Evolutionary conservation across 2,329 filamentous ascomycete genomes (phyloP), one percentile per base, ranked within the genome.

Genomic region (Aspergillus piperis): DNA sequence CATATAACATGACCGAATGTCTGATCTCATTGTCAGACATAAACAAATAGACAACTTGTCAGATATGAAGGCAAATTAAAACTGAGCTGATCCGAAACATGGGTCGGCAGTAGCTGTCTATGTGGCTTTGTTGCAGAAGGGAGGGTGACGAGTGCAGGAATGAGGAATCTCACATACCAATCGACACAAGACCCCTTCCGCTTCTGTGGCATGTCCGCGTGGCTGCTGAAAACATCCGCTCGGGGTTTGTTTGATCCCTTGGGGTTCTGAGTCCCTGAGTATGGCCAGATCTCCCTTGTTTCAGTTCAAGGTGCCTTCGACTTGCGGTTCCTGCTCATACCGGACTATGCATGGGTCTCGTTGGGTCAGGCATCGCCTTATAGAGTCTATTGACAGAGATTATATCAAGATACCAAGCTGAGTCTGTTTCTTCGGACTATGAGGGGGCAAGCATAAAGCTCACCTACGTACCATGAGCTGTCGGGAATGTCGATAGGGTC

Each of bases 121-220:
- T 17, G 27, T 27, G 10, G 25, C 23, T 17, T 30, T 10, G 11
- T 25, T 5, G 23, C 44, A 50, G 32, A 17, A 19, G 15, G 30
- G 27, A 25, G 47, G 47, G 25, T 50, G 47, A 50, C 47, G 25
- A 50, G 47, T 30, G 47, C 47, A 32, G 47, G 47, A 30, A 50
- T 50, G 47, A 23, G 47, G n/a, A 50, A 30, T 50, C 47, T 50
- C 25, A 19, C 47, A 50, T 50, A 32, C 47, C 47, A 50, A 30
- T 5, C 47, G 27, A 17, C 25, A 17, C 47, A 25, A 30, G 47
- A 50, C 32, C 32, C 32, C 32, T 50, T 50, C 25, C 47, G 17
- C 25, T n/a, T 30, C 25, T 17, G 25, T 30, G 47, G 47, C 25
- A 50, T 50, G 47, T 17, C 47, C 47, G 47, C 47, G 47, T 50